phyloP scores from a whole-genome alignment of 2,329 filamentous ascomycete genomes.

The Epicoccum sorghinum region DNA sequence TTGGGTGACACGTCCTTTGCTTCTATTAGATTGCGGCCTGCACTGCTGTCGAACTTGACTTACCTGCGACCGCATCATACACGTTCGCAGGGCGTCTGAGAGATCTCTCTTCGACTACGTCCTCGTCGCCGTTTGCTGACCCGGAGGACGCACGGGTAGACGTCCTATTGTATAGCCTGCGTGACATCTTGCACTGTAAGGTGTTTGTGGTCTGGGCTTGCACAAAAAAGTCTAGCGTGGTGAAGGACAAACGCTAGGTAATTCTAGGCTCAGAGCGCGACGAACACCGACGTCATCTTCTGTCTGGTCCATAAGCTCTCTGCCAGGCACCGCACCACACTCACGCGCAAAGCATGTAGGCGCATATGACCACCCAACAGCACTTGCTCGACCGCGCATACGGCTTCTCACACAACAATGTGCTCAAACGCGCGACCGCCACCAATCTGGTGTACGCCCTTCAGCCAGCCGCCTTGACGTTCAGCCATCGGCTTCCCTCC shows the following conservation, averaged over 20 bases:
- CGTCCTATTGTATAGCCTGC: conserved; percentile 2
- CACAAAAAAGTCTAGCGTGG: conserved; percentile 12
- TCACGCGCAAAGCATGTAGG: conserved; percentile 43
- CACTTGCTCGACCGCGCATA: conserved; percentile 77
- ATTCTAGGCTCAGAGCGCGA: background rate
- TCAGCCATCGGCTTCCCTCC: conserved; percentile 65
- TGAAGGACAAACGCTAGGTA: conserved; percentile 9
- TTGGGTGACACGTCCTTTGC: conserved; percentile 22
- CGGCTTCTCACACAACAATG: conserved; percentile 65
- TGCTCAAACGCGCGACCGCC: conserved; percentile 69
- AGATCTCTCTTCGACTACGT: conserved; percentile 3
- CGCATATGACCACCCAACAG: conserved; percentile 49
- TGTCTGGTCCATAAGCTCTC: background rate
- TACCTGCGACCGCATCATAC: conserved; percentile 77
- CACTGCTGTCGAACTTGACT: background rate
- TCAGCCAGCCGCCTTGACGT: conserved; percentile 70
- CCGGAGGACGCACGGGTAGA: conserved; percentile 21
- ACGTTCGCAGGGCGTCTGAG: conserved; percentile 59
- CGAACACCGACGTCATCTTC: conserved; percentile 23
- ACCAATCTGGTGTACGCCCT: conserved; percentile 72
- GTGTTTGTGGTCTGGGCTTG: conserved; percentile 2
- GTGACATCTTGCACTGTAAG: conserved; percentile 14
- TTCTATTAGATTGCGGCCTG: conserved; percentile 9
- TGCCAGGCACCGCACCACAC: background rate
- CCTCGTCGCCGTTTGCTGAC: conserved; percentile 18